phyloP scores from a whole-genome alignment of 768 basidiomycete genomes.

The Pisolithus sp. region DNA sequence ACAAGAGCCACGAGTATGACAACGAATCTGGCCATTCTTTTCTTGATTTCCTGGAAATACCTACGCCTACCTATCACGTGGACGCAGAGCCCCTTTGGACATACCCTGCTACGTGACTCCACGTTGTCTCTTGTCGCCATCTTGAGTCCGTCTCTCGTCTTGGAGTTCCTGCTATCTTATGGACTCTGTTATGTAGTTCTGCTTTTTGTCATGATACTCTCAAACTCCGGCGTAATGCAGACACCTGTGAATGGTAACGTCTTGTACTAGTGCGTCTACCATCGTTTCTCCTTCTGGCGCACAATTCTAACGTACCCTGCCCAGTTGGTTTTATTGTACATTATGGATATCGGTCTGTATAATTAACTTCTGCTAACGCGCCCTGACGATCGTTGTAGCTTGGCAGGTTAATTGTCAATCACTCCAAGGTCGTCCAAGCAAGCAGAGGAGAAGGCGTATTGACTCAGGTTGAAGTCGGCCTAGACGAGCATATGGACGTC shows the following conservation, averaged over 20 bases:
- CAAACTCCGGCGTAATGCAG: conserved; percentile 6
- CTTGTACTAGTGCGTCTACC: conserved; percentile 14
- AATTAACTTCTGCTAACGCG: background rate
- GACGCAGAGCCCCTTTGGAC: conserved; percentile 1
- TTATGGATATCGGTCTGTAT: conserved; percentile 16
- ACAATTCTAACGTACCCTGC: background rate
- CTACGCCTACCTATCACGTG: conserved; percentile 7
- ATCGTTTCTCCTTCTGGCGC: background rate
- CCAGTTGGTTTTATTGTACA: conserved; percentile 15
- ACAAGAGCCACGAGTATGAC: conserved; percentile 16
- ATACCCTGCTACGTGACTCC: conserved; percentile 15
- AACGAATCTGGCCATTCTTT: conserved; percentile 6
- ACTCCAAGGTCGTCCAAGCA: conserved; percentile 5
- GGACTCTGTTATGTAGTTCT: conserved; percentile 6
- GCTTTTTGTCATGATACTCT: conserved; percentile 16
- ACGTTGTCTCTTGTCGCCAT: conserved; percentile 4
- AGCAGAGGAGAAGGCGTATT: background rate
- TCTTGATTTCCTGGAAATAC: conserved; percentile 17
- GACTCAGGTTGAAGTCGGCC: too few species aligned
- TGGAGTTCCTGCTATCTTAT: too few species aligned
- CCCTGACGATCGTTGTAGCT: conserved; percentile 3
- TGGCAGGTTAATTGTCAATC: conserved; percentile 12
- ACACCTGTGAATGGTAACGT: conserved; percentile 15
- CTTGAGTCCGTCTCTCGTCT: conserved; percentile 8
- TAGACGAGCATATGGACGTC: too few species aligned